Percentiles rank a stretch among this genome's conserved stretches.
These are phyloP conservation scores for Globisporangium emineosum DNA, from an alignment of 352 stramenopile genomes.

Conservation along the genomic window DNA sequence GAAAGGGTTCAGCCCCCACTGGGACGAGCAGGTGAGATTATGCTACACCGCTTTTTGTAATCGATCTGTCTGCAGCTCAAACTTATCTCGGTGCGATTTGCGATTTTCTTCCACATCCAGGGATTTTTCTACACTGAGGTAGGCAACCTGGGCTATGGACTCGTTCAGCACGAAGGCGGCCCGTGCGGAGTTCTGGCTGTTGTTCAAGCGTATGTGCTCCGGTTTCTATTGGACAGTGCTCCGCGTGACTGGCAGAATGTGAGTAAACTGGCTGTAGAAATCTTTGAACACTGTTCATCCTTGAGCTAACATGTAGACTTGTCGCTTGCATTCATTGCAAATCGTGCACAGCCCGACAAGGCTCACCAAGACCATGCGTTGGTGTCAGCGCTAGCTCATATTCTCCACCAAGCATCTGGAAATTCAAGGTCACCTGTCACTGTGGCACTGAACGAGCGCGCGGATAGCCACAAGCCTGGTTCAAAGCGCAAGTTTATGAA, in stretches of 20 bases:
- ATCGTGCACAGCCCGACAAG: conserved; percentile 29
- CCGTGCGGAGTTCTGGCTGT: conserved; percentile 94
- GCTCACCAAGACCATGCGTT: conserved; percentile 39
- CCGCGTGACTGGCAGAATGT: conserved; percentile 64
- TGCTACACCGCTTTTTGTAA: background rate
- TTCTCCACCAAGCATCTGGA: conserved; percentile 60
- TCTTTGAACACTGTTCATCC: background rate
- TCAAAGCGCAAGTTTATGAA: conserved; percentile 50
- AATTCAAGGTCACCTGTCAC: conserved; percentile 23
- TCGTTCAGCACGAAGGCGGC: conserved; percentile 92
- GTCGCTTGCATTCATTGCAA: conserved; percentile 14
- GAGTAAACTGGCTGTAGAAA: conserved; percentile 15
- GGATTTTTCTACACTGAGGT: conserved; percentile 66
- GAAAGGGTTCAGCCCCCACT: conserved; percentile 65
- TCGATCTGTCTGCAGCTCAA: background rate
- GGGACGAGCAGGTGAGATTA: conserved; percentile 52
- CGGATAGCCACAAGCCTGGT: background rate
- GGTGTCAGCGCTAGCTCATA: conserved; percentile 50
- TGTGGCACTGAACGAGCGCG: conserved; percentile 33
- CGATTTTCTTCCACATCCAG: conserved; percentile 22
- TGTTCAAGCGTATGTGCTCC: conserved; percentile 90
- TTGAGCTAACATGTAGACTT: background rate
- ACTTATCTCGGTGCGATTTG: background rate
- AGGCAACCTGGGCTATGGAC: conserved; percentile 72
- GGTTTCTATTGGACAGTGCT: conserved; percentile 52